A percentile compares a stretch with the other conserved stretches of the same genome.
phyloP scores from a whole-genome alignment of 257 asterid genomes.

The Scutellaria minor region DNA sequence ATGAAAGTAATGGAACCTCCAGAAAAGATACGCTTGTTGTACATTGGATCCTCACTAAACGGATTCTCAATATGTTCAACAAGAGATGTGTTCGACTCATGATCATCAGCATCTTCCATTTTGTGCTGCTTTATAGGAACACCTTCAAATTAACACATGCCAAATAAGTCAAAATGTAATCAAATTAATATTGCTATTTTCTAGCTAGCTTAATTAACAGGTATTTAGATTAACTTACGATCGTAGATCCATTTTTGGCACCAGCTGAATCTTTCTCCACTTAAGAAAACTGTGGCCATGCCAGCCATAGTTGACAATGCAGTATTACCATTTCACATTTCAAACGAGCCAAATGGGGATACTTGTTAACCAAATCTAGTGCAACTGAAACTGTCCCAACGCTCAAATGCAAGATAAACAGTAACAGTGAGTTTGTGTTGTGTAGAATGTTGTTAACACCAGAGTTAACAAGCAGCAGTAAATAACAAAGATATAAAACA shows the following conservation, averaged over 20 bases:
- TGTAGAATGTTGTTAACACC: too few relatives aligned
- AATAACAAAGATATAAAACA: too few relatives aligned
- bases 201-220: too few relatives aligned
- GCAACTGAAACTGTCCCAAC: neutral
- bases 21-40: too few relatives aligned
- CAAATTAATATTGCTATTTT: neutral
- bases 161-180: too few relatives aligned
- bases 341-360: neutral
- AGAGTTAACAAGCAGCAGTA: too few relatives aligned
- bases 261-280: constrained; percentile 1
- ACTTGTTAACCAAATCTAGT: constrained; percentile 25
- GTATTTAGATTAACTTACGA: too few relatives aligned
- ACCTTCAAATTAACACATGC: neutral
- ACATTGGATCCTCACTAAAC: neutral
- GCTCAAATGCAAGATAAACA: too few relatives aligned
- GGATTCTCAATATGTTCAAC: too few relatives aligned
- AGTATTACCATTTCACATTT: neutral
- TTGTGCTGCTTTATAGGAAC: neutral
- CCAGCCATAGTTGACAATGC: neutral
- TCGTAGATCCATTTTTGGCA: neutral
- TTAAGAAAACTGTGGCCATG: neutral
- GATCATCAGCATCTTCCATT: neutral
- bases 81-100: too few relatives aligned
- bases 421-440: too few relatives aligned
- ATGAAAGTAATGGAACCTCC: too few relatives aligned